Evolutionary conservation across 2,329 filamentous ascomycete species (phyloP).

Genomic region (Alternaria sp.): DNA sequence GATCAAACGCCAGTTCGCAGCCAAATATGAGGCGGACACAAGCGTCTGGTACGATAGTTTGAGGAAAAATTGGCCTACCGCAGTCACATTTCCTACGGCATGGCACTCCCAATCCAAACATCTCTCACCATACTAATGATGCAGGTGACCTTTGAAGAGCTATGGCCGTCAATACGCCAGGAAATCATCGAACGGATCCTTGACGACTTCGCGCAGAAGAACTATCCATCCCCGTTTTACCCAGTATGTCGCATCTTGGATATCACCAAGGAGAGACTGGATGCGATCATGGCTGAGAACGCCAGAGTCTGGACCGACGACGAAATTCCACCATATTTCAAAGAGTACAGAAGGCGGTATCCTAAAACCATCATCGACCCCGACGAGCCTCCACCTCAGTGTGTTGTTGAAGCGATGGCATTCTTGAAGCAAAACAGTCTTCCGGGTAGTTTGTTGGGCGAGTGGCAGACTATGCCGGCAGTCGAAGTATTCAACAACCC

Average conservation of each 20-base stretch:
- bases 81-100: slow-evolving; percentile 6
- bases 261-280: slow-evolving; percentile 10
- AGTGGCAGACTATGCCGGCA: slow-evolving; percentile 21
- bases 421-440: slow-evolving; percentile 29
- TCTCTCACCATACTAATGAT: neutral
- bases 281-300: slow-evolving; percentile 20
- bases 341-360: slow-evolving; percentile 10
- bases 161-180: slow-evolving; percentile 28
- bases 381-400: slow-evolving; percentile 20
- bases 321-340: slow-evolving; percentile 19
- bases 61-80: neutral
- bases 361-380: slow-evolving; percentile 26
- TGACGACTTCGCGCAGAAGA: slow-evolving; percentile 7
- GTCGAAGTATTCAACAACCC: slow-evolving; percentile 17
- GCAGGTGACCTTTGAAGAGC: slow-evolving; percentile 23
- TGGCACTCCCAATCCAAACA: neutral
- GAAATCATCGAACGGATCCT: slow-evolving; percentile 29
- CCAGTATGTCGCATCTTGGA: slow-evolving; percentile 22
- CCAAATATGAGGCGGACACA: slow-evolving; percentile 9
- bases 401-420: slow-evolving; percentile 20
- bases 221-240: slow-evolving; percentile 11
- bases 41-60: slow-evolving; percentile 22
- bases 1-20: slow-evolving; percentile 10
- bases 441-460: slow-evolving; percentile 24
- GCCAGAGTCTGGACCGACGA: slow-evolving; percentile 8